Base-by-base conservation (phyloP, 169 alveolate genomes). In the Plasmodium vinckei region DNA sequence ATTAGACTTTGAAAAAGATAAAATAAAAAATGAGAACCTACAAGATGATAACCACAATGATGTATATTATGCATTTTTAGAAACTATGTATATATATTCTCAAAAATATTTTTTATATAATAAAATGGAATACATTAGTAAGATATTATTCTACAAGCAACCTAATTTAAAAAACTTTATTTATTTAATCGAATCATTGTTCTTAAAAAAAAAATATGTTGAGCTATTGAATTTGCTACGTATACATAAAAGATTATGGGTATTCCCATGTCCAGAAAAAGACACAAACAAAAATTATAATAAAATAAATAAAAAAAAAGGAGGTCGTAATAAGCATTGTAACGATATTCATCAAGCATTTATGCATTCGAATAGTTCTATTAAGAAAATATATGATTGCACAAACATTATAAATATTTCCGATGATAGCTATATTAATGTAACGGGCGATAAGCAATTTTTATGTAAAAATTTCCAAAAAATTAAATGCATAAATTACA, bases 71-170 rank as follows among this genome's bases (percentile, higher is more conserved):
- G 82, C 65, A 9, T 65, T 65, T 39, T 54, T 79, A 7, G 84
- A 79, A 59, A 56, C 15, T 39, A 15, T 71, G 19, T 79, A 67
- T 57, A 15, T 79, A 61, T 67, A 79, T 56, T 79, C 72, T 27
- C 65, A 53, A 51, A 79, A 79, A 67, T 67, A 67, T 65, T 67
- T 79, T 63, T 46, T 79, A 47, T 79, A 67, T 17, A 49, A 60
- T 33, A 79, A 79, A 79, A 79, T 79, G 89, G 89, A 79, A 67
- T 79, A 33, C 51, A 5, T 79, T 67, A 79, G 89, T 49, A 79
- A 56, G 23, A 13, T 19, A 33, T 67, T 79, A 59, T 79, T 79
- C 56, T 79, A 39, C 72, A 69, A 47, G 19, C 4, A 79, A 15
- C 51, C 23, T 6, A 79, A 25, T 60, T 15, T 79, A 79, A 79